Conservation (phyloP, 176 grass and related monocot species). For the Ananas comosus region DNA sequence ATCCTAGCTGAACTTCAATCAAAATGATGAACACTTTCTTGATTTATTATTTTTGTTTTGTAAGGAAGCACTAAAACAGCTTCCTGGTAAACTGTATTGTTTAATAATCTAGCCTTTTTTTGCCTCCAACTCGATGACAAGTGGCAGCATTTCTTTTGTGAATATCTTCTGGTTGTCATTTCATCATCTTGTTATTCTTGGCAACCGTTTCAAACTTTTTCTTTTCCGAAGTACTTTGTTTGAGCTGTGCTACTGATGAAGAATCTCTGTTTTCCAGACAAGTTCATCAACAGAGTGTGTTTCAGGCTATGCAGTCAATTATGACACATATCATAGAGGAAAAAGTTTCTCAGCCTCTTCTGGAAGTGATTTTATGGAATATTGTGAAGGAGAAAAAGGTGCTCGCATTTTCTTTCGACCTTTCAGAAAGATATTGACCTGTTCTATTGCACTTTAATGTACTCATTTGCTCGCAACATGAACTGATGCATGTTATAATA, state of each 20-base stretch:
- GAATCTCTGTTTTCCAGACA: conserved; percentile 40
- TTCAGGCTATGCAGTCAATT: conserved; percentile 74
- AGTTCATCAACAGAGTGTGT: conserved; percentile 60
- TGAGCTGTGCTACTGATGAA: neutral
- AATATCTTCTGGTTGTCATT: neutral
- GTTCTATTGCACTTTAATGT: no score
- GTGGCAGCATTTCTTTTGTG: neutral
- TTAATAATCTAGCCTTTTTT: neutral
- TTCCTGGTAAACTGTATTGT: no score
- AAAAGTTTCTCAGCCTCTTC: conserved; percentile 63
- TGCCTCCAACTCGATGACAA: neutral
- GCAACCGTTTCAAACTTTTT: neutral
- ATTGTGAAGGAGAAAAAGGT: conserved; percentile 89
- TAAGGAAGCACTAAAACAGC: no score
- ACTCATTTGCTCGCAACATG: no score
- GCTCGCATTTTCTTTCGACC: conserved; percentile 5
- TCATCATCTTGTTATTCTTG: no score
- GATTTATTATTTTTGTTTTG: no score
- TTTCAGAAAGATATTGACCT: no score
- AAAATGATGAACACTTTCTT: no score
- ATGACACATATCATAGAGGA: conserved; percentile 73
- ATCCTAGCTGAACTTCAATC: no score
- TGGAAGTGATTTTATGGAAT: conserved; percentile 73
- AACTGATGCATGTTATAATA: no score
- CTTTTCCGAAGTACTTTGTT: neutral